Base-by-base conservation (phyloP, 768 basidiomycete genomes). In the Clitopilus hobsonii region DNA sequence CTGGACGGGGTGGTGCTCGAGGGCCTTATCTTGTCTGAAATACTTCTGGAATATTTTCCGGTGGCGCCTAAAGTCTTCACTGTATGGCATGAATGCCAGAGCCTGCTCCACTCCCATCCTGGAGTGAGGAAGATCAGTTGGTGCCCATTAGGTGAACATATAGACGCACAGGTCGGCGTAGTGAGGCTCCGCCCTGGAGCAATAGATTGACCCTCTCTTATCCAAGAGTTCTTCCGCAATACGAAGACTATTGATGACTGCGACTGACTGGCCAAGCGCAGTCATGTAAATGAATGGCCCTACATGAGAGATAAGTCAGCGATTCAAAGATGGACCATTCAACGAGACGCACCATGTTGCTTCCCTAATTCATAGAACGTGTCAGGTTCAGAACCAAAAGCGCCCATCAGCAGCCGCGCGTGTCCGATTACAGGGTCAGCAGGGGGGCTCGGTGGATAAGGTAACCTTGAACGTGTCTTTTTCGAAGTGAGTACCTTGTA, bases 151-250 rank as follows among this genome's bases (percentile, higher is more conserved):
- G n/a, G 6, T 32, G 10, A 51, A 26, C 14, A 28, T 11, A 11
- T 36, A 2, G 4, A 36, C 32, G 13, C 38, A 67, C 64, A 67
- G 14, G 13, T 65, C 53, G 32, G 54, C 59, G 16, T 64, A 45
- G 26, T 57, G 51, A 11, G 65, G 53, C 18, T 45, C 23, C 5
- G 61, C 63, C 26, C 63, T 52, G 38, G 62, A 47, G 8, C 71
- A 69, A 58, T 69, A 70, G 18, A 59, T 66, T 11, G 57, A 48
- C 18, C 69, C 56, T 29, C 60, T 52, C 50, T 64, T 66, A 2
- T 69, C 65, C 10, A 71, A 58, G 23, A 71, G 62, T 23, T 71
- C 69, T 16, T 49, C 53, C 3, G 67, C 69, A n/a, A 60, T 61
- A 50, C 65, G 32, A 10, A 58, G 48, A n/a, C 59, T 57, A 24